Evolutionary conservation across 2,329 filamentous ascomycete species (phyloP), one percentile per base, ranked within the genome.

Genomic region (Didymosphaeria variabile): DNA sequence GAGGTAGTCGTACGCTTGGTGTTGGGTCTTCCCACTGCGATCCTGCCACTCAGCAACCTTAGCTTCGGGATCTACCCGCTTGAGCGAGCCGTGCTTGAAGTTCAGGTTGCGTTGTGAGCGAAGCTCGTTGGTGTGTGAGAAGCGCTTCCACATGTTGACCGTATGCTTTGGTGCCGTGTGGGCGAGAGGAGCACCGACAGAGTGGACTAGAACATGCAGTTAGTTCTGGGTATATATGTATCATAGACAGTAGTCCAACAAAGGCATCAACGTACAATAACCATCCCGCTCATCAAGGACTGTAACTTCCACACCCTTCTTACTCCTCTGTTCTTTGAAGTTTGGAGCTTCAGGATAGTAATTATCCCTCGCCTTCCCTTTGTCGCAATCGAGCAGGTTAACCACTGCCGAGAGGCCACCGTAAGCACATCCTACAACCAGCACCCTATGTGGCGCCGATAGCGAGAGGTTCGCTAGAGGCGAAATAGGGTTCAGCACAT

Each of bases 251-350:
- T 57, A 34, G 15, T 40, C n/a, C 45, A 17, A 31, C 61, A 46
- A 36, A 45, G 57, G 42, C 23, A 45, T 61, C 50, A 46, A 66
- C 89, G 69, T 81, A 93, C 91, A 93, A 75, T 88, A 93, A n/a
- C 91, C 91, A 81, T 94, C 91, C n/a, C 90, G 83, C 76, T 93
- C 90, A 69, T 94, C 91, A 26, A 92, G 87, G 23, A 94, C 84
- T 23, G 90, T 93, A 54, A 94, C 88, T 40, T 92, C 85, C 15
- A 92, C 77, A 1, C 86, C 83, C 47, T 90, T 81, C 26, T 80
- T 82, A 47, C 81, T 80, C 21, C 63, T 73, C 32, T 44, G 67
- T 42, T 67, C 74, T 57, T 65, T 79, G 66, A 78, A 72, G 23
- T 76, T 74, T 32, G 68, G 83, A 8, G 72, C 69, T 44, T 55